These are phyloP conservation scores for Xanthoconium separans DNA, from an alignment of 1,284 basidiomycete species.

Conservation along the genomic window DNA sequence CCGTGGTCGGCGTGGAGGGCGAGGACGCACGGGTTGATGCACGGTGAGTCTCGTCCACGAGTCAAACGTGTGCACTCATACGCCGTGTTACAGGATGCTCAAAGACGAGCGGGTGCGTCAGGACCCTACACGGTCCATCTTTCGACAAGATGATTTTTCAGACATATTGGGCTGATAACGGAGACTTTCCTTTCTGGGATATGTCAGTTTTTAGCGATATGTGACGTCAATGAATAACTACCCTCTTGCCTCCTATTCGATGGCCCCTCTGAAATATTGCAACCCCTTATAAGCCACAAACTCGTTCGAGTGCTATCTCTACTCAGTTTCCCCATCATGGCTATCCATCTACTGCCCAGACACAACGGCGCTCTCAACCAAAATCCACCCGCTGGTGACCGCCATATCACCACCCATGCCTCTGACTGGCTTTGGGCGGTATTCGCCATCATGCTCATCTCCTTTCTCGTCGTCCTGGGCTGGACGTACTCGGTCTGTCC, in stretches of 20 bases:
- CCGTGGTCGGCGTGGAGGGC: conserved; percentile 83
- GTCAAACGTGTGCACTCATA: neutral
- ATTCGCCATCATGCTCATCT: conserved; percentile 47
- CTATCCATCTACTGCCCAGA: conserved; percentile 6
- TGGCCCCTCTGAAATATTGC: conserved; percentile 7
- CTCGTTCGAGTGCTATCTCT: neutral
- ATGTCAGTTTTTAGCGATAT: conserved; percentile 13
- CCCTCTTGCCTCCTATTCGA: conserved; percentile 17
- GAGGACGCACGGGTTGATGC: conserved; percentile 88
- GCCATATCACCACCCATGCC: conserved; percentile 40
- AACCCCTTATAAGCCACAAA: conserved; percentile 14
- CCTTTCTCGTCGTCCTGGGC: conserved; percentile 37
- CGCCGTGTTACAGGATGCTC: conserved; percentile 49
- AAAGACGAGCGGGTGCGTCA: conserved; percentile 67
- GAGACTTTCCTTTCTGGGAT: conserved; percentile 15
- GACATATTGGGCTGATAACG: conserved; percentile 9
- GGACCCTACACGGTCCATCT: conserved; percentile 50
- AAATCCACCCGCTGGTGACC: conserved; percentile 39
- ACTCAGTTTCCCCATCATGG: conserved; percentile 13
- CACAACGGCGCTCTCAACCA: conserved; percentile 20
- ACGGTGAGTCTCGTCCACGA: conserved; percentile 47
- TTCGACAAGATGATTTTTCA: conserved; percentile 37
- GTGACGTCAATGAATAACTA: conserved; percentile 24
- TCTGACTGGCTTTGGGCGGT: conserved; percentile 60
- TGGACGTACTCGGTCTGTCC: conserved; percentile 39